Base-by-base conservation (phyloP, 768 basidiomycete species). In the Tylopilus sp. region DNA sequence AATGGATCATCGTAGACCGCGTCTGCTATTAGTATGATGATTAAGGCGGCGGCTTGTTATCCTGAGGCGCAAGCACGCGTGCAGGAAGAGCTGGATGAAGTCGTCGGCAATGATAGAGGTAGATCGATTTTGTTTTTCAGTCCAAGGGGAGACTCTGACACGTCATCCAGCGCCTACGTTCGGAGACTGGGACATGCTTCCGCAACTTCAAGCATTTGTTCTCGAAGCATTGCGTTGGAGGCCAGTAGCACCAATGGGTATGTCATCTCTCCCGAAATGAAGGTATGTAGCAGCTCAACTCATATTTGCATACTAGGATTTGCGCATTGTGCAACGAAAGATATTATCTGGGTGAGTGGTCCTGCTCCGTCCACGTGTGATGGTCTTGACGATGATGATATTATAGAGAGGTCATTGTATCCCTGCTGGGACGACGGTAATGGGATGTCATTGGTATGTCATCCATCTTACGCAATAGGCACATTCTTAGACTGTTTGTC, bases 61-160 rank as follows among this genome's bases (percentile, higher is more conserved):
- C n/a, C n/a, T n/a, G n/a, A 76, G 82, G 72, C 79, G 1, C 82
- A 84, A 40, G 60, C 51, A 1, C 69, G 62, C 11, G 78, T 83
- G 0, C 81, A 81, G 53, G 73, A 76, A 24, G 80, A 86, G 54
- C 65, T 86, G 2, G 82, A 84, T 50, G 28, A 50, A 17, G 72
- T 84, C 1, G 63, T 83, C n/a, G 82, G 82, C 1, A 63, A 61
- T 14, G 73, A 62, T 24, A 61, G 62, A 48, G 22, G 69, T 64
- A 36, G 24, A 16, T 34, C 12, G 33, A 34, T 6, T 34, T 16
- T 34, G 33, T 34, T 16, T 16, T 34, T 2, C 33, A 7, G 56
- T 30, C 7, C 19, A 16, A 12, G 4, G 33, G 33, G 16, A 34
- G 6, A n/a, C n/a, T n/a, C n/a, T n/a, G n/a, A n/a, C n/a, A n/a